phyloP scores from a whole-genome alignment of 257 asterid species.

The Salvia rosmarinus region DNA sequence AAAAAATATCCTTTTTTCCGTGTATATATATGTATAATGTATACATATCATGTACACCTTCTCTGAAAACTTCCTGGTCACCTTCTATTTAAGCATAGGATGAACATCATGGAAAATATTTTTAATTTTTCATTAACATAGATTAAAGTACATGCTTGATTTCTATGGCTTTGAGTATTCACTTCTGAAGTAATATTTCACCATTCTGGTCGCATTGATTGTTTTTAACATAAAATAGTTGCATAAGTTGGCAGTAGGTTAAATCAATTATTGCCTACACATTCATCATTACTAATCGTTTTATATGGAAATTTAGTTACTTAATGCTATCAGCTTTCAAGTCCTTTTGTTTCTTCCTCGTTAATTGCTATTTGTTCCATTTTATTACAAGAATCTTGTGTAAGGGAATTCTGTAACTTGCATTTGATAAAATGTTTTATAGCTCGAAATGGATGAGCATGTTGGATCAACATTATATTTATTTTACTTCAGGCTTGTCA shows the following conservation, averaged over 20 bases:
- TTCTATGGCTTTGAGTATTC: not conserved
- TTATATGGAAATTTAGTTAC: slow-evolving; percentile 11
- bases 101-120: not conserved
- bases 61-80: not conserved
- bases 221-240: not conserved
- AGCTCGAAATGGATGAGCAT: too few species aligned
- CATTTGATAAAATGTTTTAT: too few species aligned
- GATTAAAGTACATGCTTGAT: slow-evolving; percentile 11
- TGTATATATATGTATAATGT: too few species aligned
- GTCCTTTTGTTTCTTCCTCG: too few species aligned
- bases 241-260: slow-evolving; percentile 10
- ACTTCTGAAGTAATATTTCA: slow-evolving; percentile 20
- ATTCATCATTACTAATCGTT: not conserved
- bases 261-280: slow-evolving; percentile 5
- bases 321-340: slow-evolving; percentile 6
- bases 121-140: not conserved
- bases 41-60: not conserved
- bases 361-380: too few species aligned
- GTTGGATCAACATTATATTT: too few species aligned
- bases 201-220: slow-evolving; percentile 7
- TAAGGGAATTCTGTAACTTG: too few species aligned
- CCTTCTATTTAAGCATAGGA: slow-evolving; percentile 21
- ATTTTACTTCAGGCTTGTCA: too few species aligned
- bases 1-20: not conserved
- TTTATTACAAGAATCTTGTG: too few species aligned